These are phyloP conservation scores for Pythium apleroticum DNA, from an alignment of 352 stramenopile species.

Conservation along the genomic window DNA sequence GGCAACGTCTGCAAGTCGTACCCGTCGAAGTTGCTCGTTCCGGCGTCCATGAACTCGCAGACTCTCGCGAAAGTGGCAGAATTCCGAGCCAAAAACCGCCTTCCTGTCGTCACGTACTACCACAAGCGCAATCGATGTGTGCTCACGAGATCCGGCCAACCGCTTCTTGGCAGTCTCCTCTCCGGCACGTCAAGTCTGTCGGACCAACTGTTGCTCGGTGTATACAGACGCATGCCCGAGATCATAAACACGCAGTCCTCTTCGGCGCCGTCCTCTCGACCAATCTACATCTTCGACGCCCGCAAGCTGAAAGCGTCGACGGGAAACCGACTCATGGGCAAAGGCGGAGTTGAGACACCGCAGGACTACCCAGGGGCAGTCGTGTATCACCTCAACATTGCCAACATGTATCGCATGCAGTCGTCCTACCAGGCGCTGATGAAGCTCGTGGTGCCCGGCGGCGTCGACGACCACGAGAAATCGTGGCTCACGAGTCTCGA, in stretches of 20 bases:
- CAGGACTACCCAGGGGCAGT: slow-evolving; percentile 80
- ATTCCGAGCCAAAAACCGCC: slow-evolving; percentile 84
- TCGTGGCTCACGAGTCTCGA: slow-evolving; percentile 71
- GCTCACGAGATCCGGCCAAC: slow-evolving; percentile 80
- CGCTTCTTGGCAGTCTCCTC: slow-evolving; percentile 70
- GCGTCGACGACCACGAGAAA: slow-evolving; percentile 64
- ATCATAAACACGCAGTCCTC: slow-evolving; percentile 78
- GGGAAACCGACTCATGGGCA: slow-evolving; percentile 89
- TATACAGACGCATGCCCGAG: slow-evolving; percentile 77
- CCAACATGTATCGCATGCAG: slow-evolving; percentile 94
- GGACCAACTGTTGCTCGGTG: slow-evolving; percentile 70
- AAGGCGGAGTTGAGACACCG: slow-evolving; percentile 87
- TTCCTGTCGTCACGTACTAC: slow-evolving; percentile 88
- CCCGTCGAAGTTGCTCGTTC: slow-evolving; percentile 76
- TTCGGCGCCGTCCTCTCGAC: slow-evolving; percentile 58
- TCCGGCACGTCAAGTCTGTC: slow-evolving; percentile 71
- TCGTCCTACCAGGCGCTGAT: slow-evolving; percentile 68
- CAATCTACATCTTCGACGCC: slow-evolving; percentile 91
- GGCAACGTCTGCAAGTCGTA: slow-evolving; percentile 86
- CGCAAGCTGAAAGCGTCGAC: slow-evolving; percentile 88
- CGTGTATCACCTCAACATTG: slow-evolving; percentile 87
- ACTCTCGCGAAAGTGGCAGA: slow-evolving; percentile 71
- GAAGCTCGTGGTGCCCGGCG: slow-evolving; percentile 68
- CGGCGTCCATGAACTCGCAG: slow-evolving; percentile 60
- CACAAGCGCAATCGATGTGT: slow-evolving; percentile 76